Evolutionary conservation across 2,329 filamentous ascomycete species (phyloP), one percentile per base, ranked within the genome.

Genomic region (Penicillium psychrosexuale): DNA sequence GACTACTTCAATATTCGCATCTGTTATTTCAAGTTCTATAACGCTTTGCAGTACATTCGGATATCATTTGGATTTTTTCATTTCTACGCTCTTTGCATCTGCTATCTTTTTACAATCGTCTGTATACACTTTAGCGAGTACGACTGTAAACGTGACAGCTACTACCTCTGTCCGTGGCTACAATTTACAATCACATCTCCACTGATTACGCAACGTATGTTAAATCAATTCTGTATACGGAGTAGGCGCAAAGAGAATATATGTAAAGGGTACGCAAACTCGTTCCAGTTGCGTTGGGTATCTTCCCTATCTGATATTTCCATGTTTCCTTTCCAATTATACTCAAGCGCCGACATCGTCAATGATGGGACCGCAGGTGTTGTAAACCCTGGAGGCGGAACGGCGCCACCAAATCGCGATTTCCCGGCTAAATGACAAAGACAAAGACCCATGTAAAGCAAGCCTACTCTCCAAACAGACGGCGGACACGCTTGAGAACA

Each of bases 401-500:
- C 48, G 27, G 36, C 34, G 44, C 24, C 51, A 46, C 43, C 31
- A 45, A 45, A 46, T 19, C 52, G 42, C 34, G 36, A 38, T 39
- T 28, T 51, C 39, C 19, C 15, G 40, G 55, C 47, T 28, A 43
- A 39, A 51, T 47, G 46, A 42, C 34, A 39, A 55, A 51, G 24
- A 60, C 30, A 39, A 28, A 34, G 38, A 51, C 13, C 17, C 28
- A 9, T 11, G 13, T 40, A n/a, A 17, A 34, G 22, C 15, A 34
- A 12, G 47, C 7, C 59, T 66, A 81, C 67, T 81, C 85, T 62
- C 85, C 85, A 75, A 88, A 88, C 60, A 90, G 69, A 67, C 86
- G 84, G 72, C 84, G 80, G 61, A 99, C 94, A 63, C 94, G 84
- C 77, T 92, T 89, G 76, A 99, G 75, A 40, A 99, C 93, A 70